Conservation (phyloP, 1,284 basidiomycete species). For the Clitocybe nebularis region DNA sequence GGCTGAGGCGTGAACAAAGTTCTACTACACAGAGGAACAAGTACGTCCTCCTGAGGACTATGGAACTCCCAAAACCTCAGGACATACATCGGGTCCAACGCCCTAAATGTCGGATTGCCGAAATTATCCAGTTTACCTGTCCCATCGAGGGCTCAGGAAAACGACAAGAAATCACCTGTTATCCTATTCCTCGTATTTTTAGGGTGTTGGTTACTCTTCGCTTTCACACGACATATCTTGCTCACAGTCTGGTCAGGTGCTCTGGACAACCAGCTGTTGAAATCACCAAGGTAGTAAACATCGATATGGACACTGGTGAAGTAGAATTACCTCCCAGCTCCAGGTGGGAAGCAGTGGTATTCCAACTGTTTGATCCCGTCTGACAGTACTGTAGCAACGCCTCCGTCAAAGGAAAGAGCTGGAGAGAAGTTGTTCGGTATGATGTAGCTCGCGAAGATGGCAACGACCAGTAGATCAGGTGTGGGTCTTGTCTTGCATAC, state of each 20-base stretch:
- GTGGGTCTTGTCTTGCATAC: no score
- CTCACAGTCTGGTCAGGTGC: constrained; percentile 43
- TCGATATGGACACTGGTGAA: constrained; percentile 60
- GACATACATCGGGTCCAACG: no score
- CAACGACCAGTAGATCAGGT: no score
- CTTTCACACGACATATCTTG: neutral
- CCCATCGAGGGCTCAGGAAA: constrained; percentile 28
- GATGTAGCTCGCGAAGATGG: no score
- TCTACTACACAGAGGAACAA: no score
- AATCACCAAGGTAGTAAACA: constrained; percentile 56
- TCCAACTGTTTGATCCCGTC: no score
- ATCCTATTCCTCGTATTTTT: constrained; percentile 69
- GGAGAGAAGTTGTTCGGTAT: constrained; percentile 42
- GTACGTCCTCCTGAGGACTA: no score
- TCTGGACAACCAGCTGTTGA: constrained; percentile 61
- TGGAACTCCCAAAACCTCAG: no score
- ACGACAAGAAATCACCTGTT: constrained; percentile 58
- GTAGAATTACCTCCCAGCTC: constrained; percentile 47
- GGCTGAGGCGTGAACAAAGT: no score
- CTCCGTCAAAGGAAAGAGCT: constrained; percentile 46
- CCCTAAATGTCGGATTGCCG: constrained; percentile 58
- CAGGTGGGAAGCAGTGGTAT: constrained; percentile 6
- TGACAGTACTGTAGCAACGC: constrained; percentile 28
- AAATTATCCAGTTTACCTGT: constrained; percentile 71
- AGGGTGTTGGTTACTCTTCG: constrained; percentile 29